Evolutionary conservation across 2,329 filamentous ascomycete genomes (phyloP), one percentile per base, ranked within the genome.

Genomic region (Ophiostoma populinum): DNA sequence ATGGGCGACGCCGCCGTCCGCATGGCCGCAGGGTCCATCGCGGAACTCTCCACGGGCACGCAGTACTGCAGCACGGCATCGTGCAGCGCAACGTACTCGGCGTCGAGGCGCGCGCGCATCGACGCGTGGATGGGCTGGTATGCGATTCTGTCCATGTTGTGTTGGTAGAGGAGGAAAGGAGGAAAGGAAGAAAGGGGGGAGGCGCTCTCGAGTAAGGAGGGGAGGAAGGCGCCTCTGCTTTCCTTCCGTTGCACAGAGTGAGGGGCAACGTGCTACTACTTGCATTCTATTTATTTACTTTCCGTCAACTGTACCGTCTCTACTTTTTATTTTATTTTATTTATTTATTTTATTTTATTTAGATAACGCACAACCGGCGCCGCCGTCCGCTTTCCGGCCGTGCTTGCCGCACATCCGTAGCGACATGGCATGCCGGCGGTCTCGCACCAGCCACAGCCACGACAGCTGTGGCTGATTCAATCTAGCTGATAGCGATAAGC

Each of bases 61-160:
- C 55, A 44, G 37, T 53, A 55, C 31, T 56, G 55, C 11, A 58
- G 38, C 39, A 55, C 42, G 22, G 46, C 34, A 26, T 58, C 53
- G 39, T 58, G 55, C 27, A 55, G 51, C 19, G 44, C 44, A 29
- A 55, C 51, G 32, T 58, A 58, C 36, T 57, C 49, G 13, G 54
- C 52, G 44, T 58, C 55, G 6, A 58, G 47, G 8, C 29, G 34
- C 8, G 41, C 36, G 21, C 50, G 51, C 24, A 56, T 45, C 17
- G 43, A 40, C n/a, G 47, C 47, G 40, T 56, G 49, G 35, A 57
- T 44, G 19, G 54, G 53, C 24, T 56, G 54, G 24, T 30, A 26
- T 17, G 25, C 16, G 11, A 33, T 39, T 6, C 25, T 19, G 35
- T 16, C 18, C 36, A 34, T 38, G 5, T 9, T 21, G 9, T 9